A percentile compares a stretch with the other conserved stretches of the same genome.
Conservation (phyloP, 371 early-diverging fungal genomes). For the Syncephalastrum contaminatum region DNA sequence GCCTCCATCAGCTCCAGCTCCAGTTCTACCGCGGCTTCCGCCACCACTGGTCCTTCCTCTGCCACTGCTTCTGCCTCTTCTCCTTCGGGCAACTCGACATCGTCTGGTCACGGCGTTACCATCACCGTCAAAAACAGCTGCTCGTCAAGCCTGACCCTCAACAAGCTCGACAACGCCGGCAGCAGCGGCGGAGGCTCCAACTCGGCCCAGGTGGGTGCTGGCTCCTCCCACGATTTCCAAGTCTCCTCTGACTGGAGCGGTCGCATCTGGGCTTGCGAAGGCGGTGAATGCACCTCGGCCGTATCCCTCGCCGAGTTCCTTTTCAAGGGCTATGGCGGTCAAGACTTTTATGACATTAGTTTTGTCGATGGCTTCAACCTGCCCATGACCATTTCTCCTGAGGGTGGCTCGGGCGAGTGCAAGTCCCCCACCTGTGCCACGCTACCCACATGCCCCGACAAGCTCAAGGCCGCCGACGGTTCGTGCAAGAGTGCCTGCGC, state of each 20-base stretch:
- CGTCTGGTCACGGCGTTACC: constrained; percentile 14
- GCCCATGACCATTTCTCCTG: constrained; percentile 23
- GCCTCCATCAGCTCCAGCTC: background rate
- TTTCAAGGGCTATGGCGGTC: constrained; percentile 15
- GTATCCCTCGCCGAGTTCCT: constrained; percentile 37
- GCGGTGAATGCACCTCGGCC: constrained; percentile 14
- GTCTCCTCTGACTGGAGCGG: constrained; percentile 32
- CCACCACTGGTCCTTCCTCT: background rate
- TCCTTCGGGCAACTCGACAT: background rate
- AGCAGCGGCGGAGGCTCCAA: constrained; percentile 6
- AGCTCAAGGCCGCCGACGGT: constrained; percentile 25
- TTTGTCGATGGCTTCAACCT: constrained; percentile 43
- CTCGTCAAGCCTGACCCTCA: constrained; percentile 18
- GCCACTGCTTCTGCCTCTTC: background rate
- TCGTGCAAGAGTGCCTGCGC: constrained; percentile 31
- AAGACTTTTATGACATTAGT: constrained; percentile 37
- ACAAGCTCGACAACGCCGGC: constrained; percentile 32
- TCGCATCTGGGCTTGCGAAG: constrained; percentile 36
- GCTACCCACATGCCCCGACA: constrained; percentile 35
- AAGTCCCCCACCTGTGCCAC: constrained; percentile 25
- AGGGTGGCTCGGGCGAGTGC: constrained; percentile 18
- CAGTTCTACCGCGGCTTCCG: constrained; percentile 3
- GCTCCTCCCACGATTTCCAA: constrained; percentile 15
- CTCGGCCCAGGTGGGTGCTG: constrained; percentile 14
- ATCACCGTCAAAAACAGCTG: constrained; percentile 44